Evolutionary conservation across 1,284 basidiomycete genomes (phyloP).

Genomic region (Mycosarcoma maydis): DNA sequence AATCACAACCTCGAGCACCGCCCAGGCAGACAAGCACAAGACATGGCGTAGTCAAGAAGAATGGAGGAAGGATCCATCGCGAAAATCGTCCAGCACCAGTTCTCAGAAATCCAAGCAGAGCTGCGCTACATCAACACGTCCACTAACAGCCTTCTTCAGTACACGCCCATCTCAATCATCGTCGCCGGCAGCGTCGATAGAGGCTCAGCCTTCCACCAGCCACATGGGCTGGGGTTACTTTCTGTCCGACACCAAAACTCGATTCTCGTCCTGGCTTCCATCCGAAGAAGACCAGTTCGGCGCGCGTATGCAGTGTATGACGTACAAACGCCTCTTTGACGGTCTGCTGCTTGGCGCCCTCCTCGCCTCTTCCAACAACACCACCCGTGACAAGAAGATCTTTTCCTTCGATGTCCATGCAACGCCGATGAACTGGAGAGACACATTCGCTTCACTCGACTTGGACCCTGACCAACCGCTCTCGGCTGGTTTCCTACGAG

Average conservation of each 20-base stretch:
- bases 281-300: constrained; percentile 42
- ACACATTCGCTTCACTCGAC: constrained; percentile 18
- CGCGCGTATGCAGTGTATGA: constrained; percentile 61
- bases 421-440: constrained; percentile 30
- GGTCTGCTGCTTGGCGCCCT: constrained; percentile 35
- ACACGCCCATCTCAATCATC: neutral
- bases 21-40: constrained; percentile 2
- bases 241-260: constrained; percentile 60
- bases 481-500: constrained; percentile 31
- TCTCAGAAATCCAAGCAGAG: constrained; percentile 18
- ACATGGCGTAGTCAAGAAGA: constrained; percentile 51
- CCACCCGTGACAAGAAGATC: neutral
- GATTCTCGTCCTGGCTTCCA: constrained; percentile 45
- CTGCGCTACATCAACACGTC: neutral
- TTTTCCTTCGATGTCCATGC: constrained; percentile 26
- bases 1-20: neutral
- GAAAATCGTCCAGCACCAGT: constrained; percentile 7
- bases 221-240: constrained; percentile 31
- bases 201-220: neutral
- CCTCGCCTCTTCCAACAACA: neutral
- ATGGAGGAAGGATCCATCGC: constrained; percentile 42
- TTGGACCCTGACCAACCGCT: constrained; percentile 35
- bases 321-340: constrained; percentile 58
- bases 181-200: neutral
- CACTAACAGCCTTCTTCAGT: constrained; percentile 24